Evolutionary conservation across 305 asterid species (phyloP).

Genomic region (Plantago coronopus): DNA sequence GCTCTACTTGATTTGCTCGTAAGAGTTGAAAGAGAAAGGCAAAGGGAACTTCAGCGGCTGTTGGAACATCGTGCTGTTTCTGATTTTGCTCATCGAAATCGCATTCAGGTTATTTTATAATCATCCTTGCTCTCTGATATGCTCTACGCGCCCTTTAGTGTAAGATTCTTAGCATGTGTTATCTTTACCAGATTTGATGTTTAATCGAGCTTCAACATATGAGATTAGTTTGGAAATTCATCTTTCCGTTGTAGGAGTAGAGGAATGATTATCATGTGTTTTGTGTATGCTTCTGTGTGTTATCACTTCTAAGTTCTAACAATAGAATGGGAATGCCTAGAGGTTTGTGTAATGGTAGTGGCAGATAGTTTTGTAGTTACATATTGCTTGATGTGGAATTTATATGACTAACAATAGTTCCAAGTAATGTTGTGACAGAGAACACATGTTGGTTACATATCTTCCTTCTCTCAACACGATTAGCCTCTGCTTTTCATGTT

Average conservation of each 20-base stretch:
- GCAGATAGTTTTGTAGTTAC: no score
- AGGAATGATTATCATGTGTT: not conserved
- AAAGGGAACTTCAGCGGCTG: conserved; percentile 74
- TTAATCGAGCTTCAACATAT: conserved; percentile 5
- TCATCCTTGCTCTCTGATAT: conserved; percentile 18
- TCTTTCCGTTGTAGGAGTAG: not conserved
- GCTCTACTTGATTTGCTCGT: conserved; percentile 81
- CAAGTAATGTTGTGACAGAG: no score
- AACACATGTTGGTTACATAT: no score
- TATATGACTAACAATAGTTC: no score
- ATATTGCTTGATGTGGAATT: no score
- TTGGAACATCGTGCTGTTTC: conserved; percentile 90
- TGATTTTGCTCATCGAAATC: conserved; percentile 88
- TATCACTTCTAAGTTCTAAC: not conserved
- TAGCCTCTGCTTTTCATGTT: not conserved
- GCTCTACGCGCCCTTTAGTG: conserved; percentile 31
- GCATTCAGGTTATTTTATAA: conserved; percentile 56
- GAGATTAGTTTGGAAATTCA: conserved; percentile 8
- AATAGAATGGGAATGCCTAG: no score
- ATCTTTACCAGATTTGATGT: conserved; percentile 4
- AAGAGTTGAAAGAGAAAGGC: conserved; percentile 81
- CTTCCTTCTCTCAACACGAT: not conserved
- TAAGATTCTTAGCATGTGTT: conserved; percentile 37
- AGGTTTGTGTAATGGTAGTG: no score
- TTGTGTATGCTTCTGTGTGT: conserved; percentile 1